phyloP scores from a whole-genome alignment of 2,329 filamentous ascomycete species.

The Claviceps quebecensis region DNA sequence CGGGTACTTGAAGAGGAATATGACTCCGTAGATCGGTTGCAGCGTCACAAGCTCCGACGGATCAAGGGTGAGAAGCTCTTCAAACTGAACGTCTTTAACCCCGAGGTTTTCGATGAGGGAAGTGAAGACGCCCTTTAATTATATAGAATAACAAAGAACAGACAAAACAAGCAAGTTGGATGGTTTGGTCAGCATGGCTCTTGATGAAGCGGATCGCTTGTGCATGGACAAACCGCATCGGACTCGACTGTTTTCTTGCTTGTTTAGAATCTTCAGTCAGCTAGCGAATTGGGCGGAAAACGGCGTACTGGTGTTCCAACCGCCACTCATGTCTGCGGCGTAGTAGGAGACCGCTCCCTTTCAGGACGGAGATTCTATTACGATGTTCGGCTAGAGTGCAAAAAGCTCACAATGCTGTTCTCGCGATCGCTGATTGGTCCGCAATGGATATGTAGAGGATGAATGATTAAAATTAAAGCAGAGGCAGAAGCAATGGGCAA shows the following conservation, averaged over 20 bases:
- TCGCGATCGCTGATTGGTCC: background rate
- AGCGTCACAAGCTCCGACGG: slow-evolving; percentile 55
- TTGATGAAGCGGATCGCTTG: background rate
- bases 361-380: too few species aligned
- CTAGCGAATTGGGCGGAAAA: background rate
- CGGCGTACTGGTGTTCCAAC: slow-evolving; percentile 78
- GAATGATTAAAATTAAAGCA: too few species aligned
- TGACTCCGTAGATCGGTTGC: slow-evolving; percentile 80
- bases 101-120: slow-evolving; percentile 85
- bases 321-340: slow-evolving; percentile 49
- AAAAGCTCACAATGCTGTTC: background rate
- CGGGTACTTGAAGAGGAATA: slow-evolving; percentile 97
- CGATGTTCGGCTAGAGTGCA: background rate
- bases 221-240: slow-evolving; percentile 57
- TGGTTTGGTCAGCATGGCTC: background rate
- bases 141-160: background rate
- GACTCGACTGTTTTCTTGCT: slow-evolving; percentile 54
- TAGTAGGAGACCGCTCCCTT: background rate
- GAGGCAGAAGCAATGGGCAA: background rate
- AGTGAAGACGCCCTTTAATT: slow-evolving; percentile 74
- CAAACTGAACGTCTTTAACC: slow-evolving; percentile 87
- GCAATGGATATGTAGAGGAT: too few species aligned
- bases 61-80: slow-evolving; percentile 86
- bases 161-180: background rate
- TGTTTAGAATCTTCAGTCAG: background rate